Evolutionary conservation across 495 filamentous ascomycete genomes (phyloP).

Genomic region (Mycothermus thermophilus): DNA sequence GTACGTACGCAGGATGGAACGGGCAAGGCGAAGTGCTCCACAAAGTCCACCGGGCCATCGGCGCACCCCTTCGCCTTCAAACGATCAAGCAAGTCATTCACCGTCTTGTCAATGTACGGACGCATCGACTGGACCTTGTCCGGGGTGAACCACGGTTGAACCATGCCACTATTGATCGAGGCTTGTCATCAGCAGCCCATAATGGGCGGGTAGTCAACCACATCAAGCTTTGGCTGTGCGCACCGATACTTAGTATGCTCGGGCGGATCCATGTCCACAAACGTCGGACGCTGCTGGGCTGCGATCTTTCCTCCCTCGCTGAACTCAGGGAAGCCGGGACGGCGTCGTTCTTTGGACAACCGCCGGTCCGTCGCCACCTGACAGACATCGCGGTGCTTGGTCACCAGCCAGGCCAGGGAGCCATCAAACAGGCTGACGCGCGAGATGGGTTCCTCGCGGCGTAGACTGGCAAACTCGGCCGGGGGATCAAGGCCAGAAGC

Average conservation of each 20-base stretch:
- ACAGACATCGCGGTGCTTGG: constrained; percentile 33
- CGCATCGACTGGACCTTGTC: constrained; percentile 24
- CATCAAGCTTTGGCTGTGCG: neutral
- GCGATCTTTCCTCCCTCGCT: constrained; percentile 26
- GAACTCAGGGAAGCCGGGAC: constrained; percentile 35
- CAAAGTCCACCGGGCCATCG: constrained; percentile 25
- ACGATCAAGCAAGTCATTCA: constrained; percentile 23
- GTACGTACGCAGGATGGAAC: constrained; percentile 27
- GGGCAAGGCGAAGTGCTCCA: constrained; percentile 31
- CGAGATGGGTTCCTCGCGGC: constrained; percentile 27
- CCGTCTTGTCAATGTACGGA: constrained; percentile 32
- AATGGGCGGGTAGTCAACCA: too few species aligned
- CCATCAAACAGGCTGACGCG: constrained; percentile 33
- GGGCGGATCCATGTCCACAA: constrained; percentile 37
- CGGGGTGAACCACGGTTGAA: constrained; percentile 25
- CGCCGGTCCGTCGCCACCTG: constrained; percentile 27
- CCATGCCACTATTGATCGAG: constrained; percentile 24
- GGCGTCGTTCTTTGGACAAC: constrained; percentile 27
- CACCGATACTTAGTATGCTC: constrained; percentile 27
- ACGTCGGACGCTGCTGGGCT: constrained; percentile 30
- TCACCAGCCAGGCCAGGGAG: constrained; percentile 29
- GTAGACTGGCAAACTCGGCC: constrained; percentile 26
- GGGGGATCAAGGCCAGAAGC: constrained; percentile 28
- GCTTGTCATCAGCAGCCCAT: neutral
- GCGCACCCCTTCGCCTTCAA: constrained; percentile 20